Percentiles rank a stretch among this genome's conserved stretches.
These are phyloP conservation scores for Millerozyma miso DNA, from an alignment of 805 yeast genomes.

Conservation along the genomic window DNA sequence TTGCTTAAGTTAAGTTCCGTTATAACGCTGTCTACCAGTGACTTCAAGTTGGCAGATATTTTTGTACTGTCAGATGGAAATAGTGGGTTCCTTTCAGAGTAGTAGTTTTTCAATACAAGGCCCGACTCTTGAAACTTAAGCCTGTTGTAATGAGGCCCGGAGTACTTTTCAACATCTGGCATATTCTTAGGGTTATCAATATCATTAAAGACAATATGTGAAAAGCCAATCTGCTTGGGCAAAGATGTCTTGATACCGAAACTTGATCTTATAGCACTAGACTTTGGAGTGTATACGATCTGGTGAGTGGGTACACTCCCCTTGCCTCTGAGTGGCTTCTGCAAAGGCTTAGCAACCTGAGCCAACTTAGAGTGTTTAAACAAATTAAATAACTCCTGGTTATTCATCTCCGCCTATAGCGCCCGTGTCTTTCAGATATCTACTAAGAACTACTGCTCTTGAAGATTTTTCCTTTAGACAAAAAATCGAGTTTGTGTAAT, in stretches of 20 bases:
- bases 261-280: constrained; percentile 61
- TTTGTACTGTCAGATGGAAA: constrained; percentile 31
- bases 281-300: constrained; percentile 62
- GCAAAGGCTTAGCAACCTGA: constrained; percentile 42
- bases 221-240: constrained; percentile 57
- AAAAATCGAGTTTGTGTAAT: background rate
- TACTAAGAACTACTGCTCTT: no score
- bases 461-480: background rate
- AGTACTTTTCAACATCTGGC: constrained; percentile 65
- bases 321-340: constrained; percentile 24
- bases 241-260: constrained; percentile 72
- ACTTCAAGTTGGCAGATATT: constrained; percentile 13
- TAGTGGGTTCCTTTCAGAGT: constrained; percentile 35
- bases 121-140: constrained; percentile 67
- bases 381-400: constrained; percentile 30
- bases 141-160: constrained; percentile 58
- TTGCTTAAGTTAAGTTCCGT: constrained; percentile 29
- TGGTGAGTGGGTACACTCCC: constrained; percentile 61
- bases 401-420: constrained; percentile 15
- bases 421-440: background rate
- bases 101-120: constrained; percentile 38
- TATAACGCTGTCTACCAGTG: constrained; percentile 23
- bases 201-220: constrained; percentile 60
- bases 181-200: constrained; percentile 63
- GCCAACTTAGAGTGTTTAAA: constrained; percentile 39